These are phyloP conservation scores for Aspergillus mulundensis DNA, from an alignment of 495 filamentous ascomycete genomes.

Conservation along the genomic window DNA sequence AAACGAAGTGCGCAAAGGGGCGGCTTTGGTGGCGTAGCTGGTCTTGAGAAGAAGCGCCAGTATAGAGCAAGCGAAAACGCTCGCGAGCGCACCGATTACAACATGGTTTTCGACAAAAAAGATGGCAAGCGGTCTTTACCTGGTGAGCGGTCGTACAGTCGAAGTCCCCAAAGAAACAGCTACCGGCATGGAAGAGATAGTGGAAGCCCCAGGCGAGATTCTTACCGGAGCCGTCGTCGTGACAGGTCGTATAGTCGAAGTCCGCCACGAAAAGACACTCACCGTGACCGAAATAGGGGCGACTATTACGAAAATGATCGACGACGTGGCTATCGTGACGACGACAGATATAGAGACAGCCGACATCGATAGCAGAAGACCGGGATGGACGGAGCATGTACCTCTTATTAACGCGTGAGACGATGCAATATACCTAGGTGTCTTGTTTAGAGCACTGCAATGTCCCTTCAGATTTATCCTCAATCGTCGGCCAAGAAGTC, in stretches of 20 bases:
- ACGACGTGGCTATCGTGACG: conserved; percentile 24
- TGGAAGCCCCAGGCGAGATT: conserved; percentile 44
- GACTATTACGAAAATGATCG: conserved; percentile 17
- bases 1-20: conserved; percentile 70
- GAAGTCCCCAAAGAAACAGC: conserved; percentile 23
- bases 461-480: background rate
- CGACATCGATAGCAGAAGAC: conserved; percentile 19
- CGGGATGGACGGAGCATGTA: background rate
- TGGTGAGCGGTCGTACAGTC: conserved; percentile 21
- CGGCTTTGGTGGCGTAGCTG: conserved; percentile 84
- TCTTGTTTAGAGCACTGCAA: background rate
- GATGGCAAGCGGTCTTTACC: conserved; percentile 36
- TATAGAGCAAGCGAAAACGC: conserved; percentile 68
- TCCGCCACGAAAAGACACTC: conserved; percentile 32
- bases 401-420: background rate
- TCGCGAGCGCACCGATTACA: conserved; percentile 58
- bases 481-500: background rate
- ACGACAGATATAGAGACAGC: conserved; percentile 30
- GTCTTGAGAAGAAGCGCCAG: conserved; percentile 84
- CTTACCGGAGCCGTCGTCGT: conserved; percentile 23
- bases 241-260: conserved; percentile 51
- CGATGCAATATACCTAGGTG: background rate
- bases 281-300: conserved; percentile 13
- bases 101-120: conserved; percentile 80
- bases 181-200: conserved; percentile 39